phyloP scores from a whole-genome alignment of 2,329 filamentous ascomycete species.

The Cladosporium sp. region DNA sequence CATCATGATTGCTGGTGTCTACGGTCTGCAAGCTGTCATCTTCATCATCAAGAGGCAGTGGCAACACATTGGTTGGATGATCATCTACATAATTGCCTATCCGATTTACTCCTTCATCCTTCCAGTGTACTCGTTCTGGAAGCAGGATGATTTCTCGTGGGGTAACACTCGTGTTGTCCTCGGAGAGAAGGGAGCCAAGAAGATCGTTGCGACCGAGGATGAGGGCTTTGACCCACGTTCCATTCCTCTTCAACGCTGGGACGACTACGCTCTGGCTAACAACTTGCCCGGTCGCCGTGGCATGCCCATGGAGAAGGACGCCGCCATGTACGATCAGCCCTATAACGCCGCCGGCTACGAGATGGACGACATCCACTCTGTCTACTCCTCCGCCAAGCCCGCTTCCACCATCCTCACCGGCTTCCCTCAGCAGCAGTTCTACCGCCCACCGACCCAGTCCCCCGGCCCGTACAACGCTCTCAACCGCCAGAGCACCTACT shows the following conservation, averaged over 20 bases:
- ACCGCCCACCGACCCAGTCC: constrained; percentile 65
- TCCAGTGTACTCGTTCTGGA: constrained; percentile 98
- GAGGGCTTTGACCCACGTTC: constrained; percentile 86
- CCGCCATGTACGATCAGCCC: constrained; percentile 18
- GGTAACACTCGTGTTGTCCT: constrained; percentile 97
- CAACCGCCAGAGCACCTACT: constrained; percentile 70
- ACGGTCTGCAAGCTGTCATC: constrained; percentile 91
- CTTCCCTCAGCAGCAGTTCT: constrained; percentile 49
- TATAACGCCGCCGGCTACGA: constrained; percentile 63
- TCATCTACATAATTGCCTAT: constrained; percentile 94
- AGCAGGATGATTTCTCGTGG: constrained; percentile 98
- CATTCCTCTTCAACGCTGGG: constrained; percentile 93
- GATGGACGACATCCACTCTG: constrained; percentile 96
- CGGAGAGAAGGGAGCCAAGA: constrained; percentile 85
- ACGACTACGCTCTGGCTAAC: constrained; percentile 85
- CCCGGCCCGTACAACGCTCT: constrained; percentile 66
- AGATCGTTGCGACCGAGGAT: constrained; percentile 78
- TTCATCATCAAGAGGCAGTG: constrained; percentile 97
- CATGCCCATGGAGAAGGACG: constrained; percentile 58
- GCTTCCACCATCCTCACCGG: constrained; percentile 82
- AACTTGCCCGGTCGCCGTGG: constrained; percentile 88
- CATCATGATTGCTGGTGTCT: constrained; percentile 82
- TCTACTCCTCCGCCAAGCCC: constrained; percentile 87
- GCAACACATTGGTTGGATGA: constrained; percentile 99
- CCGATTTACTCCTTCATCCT: constrained; percentile 89